Base-by-base conservation (phyloP, 2,329 filamentous ascomycete genomes). In the Triangularia verruculosa region DNA sequence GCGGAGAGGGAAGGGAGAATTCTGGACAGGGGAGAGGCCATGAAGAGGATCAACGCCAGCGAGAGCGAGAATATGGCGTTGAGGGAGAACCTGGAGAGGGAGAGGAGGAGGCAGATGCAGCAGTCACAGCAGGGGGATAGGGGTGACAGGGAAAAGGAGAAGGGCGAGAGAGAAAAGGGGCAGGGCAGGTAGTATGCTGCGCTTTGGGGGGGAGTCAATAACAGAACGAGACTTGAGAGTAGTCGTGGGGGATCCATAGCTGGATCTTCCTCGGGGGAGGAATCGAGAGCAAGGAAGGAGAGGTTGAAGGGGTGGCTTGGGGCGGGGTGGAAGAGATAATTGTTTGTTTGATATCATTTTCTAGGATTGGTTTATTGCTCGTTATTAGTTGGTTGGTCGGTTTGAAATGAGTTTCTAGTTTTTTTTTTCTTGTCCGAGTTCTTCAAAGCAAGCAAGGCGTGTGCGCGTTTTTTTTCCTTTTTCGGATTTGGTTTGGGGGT, bases 1-100 rank as follows among this genome's bases (percentile, higher is more conserved):
- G 88, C 91, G 54, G 95, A 99, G 78, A 82, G 95, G 13, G 95
- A 98, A 76, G 93, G 89, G 1, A 81, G 95, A 53, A 80, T 96
- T 60, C 80, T 96, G 63, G 95, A 99, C 77, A 86, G 95, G 3
- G 89, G 85, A 56, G 93, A 92, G 24, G 94, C 94, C 27, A 81
- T 91, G 61, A 90, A 93, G 78, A 82, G 94, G 59, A 68, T 72
- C 15, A 68, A 60, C 25, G 67, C 67, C 13, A 70, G 64, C 32
- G 71, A 72, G 64, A 63, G 47, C 2, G 71, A 72, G 66, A 71
- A 70, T 34, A 39, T 64, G 51, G 54, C 57, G 65, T 25, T 72
- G 61, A 55, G 68, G 61, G 71, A 67, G 62, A 61, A 67, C 20
- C 34, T 72, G 61, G 70, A 72, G 58, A 56, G 67, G 54, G 71